A percentile compares a stretch with the other conserved stretches of the same genome.
These are phyloP conservation scores for Nakazawaea molendinolei DNA, from an alignment of 805 yeast species.

Conservation along the genomic window DNA sequence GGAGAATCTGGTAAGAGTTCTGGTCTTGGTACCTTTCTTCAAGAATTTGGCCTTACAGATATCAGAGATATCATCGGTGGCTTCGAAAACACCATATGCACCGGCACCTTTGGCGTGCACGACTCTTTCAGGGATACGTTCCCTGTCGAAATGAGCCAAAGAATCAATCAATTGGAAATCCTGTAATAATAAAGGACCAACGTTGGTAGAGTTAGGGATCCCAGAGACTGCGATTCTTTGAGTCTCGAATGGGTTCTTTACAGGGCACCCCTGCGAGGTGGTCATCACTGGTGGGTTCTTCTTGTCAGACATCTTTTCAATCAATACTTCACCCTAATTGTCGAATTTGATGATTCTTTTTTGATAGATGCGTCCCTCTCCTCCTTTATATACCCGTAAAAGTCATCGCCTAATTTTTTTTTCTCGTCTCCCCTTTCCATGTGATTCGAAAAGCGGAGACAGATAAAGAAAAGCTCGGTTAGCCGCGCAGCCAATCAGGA, in stretches of 20 bases:
- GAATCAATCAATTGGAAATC: slow-evolving; percentile 78
- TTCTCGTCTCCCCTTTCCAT: no score
- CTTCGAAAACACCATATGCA: slow-evolving; percentile 82
- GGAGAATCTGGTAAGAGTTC: slow-evolving; percentile 68
- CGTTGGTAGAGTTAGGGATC: slow-evolving; percentile 20
- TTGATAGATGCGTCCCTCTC: no score
- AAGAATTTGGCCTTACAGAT: slow-evolving; percentile 65
- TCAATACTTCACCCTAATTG: no score
- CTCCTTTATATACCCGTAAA: no score
- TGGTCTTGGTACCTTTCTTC: slow-evolving; percentile 73
- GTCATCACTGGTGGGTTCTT: slow-evolving; percentile 50
- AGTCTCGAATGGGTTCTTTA: slow-evolving; percentile 68
- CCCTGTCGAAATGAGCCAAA: slow-evolving; percentile 83
- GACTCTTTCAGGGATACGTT: slow-evolving; percentile 87
- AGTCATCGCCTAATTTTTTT: no score
- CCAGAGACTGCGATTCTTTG: slow-evolving; percentile 56
- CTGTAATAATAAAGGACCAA: slow-evolving; percentile 74
- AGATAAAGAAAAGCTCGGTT: no score
- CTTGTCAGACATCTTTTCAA: no score
- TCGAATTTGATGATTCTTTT: no score
- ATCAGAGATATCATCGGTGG: slow-evolving; percentile 78
- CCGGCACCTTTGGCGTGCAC: slow-evolving; percentile 95
- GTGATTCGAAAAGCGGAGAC: slow-evolving; percentile 1
- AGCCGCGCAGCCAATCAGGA: slow-evolving; percentile 2
- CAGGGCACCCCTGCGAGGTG: slow-evolving; percentile 72